phyloP scores from a whole-genome alignment of 1,284 basidiomycete species.

The Fistulinella cinereoalba region DNA sequence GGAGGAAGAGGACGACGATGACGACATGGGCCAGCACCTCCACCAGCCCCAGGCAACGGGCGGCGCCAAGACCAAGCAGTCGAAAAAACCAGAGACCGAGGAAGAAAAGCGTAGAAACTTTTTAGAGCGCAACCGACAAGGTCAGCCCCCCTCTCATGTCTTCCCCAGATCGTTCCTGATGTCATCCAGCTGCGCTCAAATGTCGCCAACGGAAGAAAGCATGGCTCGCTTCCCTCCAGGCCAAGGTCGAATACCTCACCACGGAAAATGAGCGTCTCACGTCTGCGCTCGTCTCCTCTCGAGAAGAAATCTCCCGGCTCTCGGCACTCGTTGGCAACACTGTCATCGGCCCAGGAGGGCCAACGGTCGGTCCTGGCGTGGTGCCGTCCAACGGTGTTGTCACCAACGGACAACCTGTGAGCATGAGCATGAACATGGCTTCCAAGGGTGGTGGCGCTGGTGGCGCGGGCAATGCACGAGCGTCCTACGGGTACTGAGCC shows the following conservation, averaged over 20 bases:
- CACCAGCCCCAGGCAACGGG: slow-evolving; percentile 27
- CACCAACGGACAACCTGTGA: slow-evolving; percentile 37
- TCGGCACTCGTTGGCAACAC: slow-evolving; percentile 64
- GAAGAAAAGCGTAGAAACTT: slow-evolving; percentile 96
- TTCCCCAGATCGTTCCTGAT: slow-evolving; percentile 7
- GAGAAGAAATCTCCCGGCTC: slow-evolving; percentile 78
- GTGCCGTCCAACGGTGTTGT: slow-evolving; percentile 32
- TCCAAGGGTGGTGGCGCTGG: slow-evolving; percentile 28
- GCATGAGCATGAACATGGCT: slow-evolving; percentile 45
- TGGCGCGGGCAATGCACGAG: slow-evolving; percentile 24
- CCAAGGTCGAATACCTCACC: slow-evolving; percentile 86
- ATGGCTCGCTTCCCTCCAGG: slow-evolving; percentile 91
- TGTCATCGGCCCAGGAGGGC: slow-evolving; percentile 44
- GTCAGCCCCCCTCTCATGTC: slow-evolving; percentile 30
- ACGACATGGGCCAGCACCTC: slow-evolving; percentile 36
- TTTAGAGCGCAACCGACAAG: slow-evolving; percentile 91
- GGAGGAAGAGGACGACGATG: slow-evolving; percentile 51
- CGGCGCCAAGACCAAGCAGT: slow-evolving; percentile 27
- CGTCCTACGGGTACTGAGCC: slow-evolving; percentile 33
- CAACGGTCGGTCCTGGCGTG: slow-evolving; percentile 30
- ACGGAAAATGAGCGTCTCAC: slow-evolving; percentile 94
- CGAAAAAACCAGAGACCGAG: slow-evolving; percentile 86
- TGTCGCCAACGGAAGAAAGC: slow-evolving; percentile 99
- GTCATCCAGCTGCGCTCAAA: slow-evolving; percentile 83
- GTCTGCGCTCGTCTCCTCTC: slow-evolving; percentile 68